Evolutionary conservation across 495 filamentous ascomycete species (phyloP).

Genomic region (Hypoxylon subgilvum): DNA sequence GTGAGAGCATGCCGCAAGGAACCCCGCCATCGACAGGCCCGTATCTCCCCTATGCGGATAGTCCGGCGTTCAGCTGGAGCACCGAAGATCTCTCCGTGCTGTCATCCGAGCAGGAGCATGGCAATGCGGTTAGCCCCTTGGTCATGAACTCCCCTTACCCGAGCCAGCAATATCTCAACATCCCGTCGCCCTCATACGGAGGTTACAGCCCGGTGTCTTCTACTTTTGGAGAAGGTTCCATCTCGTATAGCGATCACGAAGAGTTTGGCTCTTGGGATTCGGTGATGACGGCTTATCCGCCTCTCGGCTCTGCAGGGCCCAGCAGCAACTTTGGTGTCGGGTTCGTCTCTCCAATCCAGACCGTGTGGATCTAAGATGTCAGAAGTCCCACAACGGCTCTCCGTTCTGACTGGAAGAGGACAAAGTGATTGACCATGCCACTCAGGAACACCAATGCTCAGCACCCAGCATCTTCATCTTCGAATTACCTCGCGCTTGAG

Average conservation of each 20-base stretch:
- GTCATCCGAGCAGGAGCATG: conserved; percentile 44
- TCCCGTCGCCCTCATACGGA: conserved; percentile 61
- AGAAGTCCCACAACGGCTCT: conserved; percentile 44
- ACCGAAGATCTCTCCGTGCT: conserved; percentile 58
- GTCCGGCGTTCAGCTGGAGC: conserved; percentile 62
- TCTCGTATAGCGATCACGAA: conserved; percentile 61
- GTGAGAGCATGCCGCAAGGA: conserved; percentile 43
- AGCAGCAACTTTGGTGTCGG: conserved; percentile 58
- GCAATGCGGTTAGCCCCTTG: conserved; percentile 55
- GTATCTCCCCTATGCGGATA: conserved; percentile 56
- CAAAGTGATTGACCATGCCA: conserved; percentile 56
- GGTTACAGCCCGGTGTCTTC: conserved; percentile 62
- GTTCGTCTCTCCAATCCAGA: conserved; percentile 62
- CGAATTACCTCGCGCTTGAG: conserved; percentile 45
- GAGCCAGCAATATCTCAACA: conserved; percentile 59
- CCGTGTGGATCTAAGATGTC: conserved; percentile 57
- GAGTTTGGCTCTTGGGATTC: conserved; percentile 52
- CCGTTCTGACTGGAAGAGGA: conserved; percentile 42
- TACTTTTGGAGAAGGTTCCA: conserved; percentile 57
- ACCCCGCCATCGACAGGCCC: conserved; percentile 45
- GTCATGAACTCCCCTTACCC: conserved; percentile 56
- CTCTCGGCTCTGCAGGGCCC: conserved; percentile 47
- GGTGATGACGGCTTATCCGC: conserved; percentile 44
- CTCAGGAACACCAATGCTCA: conserved; percentile 52
- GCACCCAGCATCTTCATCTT: conserved; percentile 40